Percentiles rank a stretch among this genome's conserved stretches.
phyloP scores from a whole-genome alignment of 306 rosid genomes.

The Cicer yamashitae region DNA sequence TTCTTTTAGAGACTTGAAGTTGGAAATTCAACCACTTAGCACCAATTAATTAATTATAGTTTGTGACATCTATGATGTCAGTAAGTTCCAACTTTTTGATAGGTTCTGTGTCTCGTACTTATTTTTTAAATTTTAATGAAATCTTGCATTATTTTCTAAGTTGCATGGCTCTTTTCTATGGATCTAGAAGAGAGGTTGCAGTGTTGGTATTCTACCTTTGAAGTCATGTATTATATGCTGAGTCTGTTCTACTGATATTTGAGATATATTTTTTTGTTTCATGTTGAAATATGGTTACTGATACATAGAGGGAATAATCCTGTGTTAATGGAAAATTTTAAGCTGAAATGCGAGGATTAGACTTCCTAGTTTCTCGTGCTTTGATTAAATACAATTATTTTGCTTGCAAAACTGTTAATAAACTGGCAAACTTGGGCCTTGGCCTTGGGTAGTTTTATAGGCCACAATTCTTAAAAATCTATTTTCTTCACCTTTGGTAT shows the following conservation, averaged over 20 bases:
- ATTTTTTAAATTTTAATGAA: too few relatives aligned
- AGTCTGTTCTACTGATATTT: neutral
- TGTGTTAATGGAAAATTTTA: conserved; percentile 11
- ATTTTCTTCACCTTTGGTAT: conserved; percentile 43
- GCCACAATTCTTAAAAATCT: conserved; percentile 6
- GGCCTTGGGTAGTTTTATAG: neutral
- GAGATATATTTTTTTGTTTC: conserved; percentile 23
- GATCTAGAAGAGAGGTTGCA: neutral
- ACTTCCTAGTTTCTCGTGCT: conserved; percentile 2
- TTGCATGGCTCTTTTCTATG: conserved; percentile 7
- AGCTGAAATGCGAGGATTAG: conserved; percentile 26
- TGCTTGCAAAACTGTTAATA: conserved; percentile 31
- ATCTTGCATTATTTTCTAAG: conserved; percentile 8
- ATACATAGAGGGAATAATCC: neutral
- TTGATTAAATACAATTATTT: conserved; percentile 24
- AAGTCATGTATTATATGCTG: neutral
- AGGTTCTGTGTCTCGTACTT: too few relatives aligned
- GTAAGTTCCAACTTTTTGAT: neutral
- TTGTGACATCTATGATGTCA: conserved; percentile 11
- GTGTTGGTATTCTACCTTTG: neutral
- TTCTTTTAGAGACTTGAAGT: conserved; percentile 20
- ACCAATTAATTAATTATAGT: conserved; percentile 4
- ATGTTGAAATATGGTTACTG: conserved; percentile 29
- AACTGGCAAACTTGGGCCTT: neutral
- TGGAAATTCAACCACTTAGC: conserved; percentile 10